A percentile compares a stretch with the other conserved stretches of the same genome.
Evolutionary conservation across 352 stramenopile genomes (phyloP).

Genomic region (Phytophthora boehmeriae): DNA sequence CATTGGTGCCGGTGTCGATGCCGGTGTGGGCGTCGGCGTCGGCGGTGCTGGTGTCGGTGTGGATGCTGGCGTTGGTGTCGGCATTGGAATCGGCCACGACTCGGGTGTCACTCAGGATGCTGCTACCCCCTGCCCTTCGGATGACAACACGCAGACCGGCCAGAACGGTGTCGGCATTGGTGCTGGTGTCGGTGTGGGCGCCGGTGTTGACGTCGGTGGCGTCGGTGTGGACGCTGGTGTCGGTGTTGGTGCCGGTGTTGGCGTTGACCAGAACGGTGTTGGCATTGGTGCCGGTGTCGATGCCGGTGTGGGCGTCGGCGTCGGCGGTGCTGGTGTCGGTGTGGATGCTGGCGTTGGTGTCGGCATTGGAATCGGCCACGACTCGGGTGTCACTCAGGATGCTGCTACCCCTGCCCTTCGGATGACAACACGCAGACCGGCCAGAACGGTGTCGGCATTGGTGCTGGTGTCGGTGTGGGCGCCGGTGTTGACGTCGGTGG

Average conservation of each 20-base stretch:
- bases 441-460: background rate
- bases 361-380: background rate
- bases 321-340: conserved; percentile 1
- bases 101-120: no score
- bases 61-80: background rate
- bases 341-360: conserved; percentile 2
- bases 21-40: background rate
- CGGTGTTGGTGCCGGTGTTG: conserved; percentile 2
- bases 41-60: background rate
- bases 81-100: background rate
- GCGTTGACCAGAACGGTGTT: background rate
- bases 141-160: no score
- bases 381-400: no score
- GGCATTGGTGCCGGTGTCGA: background rate
- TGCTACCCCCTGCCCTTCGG: background rate
- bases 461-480: conserved; percentile 1
- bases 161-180: background rate
- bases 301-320: background rate
- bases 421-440: background rate
- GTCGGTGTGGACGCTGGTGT: background rate
- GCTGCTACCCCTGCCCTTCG: background rate
- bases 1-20: background rate
- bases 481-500: background rate
- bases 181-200: conserved; percentile 1
- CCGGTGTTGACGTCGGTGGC: background rate